phyloP scores from a whole-genome alignment of 306 rosid species.

The Cucumis melo region DNA sequence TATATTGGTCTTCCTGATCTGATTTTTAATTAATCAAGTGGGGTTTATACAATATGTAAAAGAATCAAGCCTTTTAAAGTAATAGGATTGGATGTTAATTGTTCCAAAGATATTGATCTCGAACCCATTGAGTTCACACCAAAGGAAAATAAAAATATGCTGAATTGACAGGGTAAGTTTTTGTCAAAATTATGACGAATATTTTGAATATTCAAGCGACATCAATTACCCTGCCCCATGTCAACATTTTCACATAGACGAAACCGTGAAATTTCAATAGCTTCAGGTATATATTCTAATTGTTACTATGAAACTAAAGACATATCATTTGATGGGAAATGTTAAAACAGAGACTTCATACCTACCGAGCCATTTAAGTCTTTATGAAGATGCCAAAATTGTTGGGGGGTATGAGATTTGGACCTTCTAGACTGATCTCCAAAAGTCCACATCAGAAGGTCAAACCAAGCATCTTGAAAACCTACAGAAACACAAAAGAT shows the following conservation, averaged over 20 bases:
- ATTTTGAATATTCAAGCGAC: not conserved
- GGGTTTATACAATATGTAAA: not conserved
- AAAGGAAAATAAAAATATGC: not conserved
- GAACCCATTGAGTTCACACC: not conserved
- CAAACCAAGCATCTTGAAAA: not conserved
- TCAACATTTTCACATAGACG: not conserved
- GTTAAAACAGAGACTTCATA: not conserved
- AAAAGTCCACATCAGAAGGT: not conserved
- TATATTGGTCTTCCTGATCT: not conserved
- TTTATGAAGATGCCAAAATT: not conserved
- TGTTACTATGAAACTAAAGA: not conserved
- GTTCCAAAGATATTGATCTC: not conserved
- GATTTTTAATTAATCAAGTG: not conserved
- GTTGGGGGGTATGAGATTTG: not conserved
- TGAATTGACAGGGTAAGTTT: not conserved
- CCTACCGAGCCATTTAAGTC: not conserved
- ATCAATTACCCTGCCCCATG: not conserved
- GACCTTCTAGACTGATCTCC: not conserved
- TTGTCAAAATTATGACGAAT: not conserved
- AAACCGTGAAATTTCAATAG: not conserved
- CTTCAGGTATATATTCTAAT: not conserved
- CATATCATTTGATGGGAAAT: not conserved
- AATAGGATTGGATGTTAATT: not conserved
- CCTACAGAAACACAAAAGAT: not conserved
- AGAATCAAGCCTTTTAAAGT: not conserved